Conservation (phyloP, 495 filamentous ascomycete genomes). For the Lineolata rhizophorae region DNA sequence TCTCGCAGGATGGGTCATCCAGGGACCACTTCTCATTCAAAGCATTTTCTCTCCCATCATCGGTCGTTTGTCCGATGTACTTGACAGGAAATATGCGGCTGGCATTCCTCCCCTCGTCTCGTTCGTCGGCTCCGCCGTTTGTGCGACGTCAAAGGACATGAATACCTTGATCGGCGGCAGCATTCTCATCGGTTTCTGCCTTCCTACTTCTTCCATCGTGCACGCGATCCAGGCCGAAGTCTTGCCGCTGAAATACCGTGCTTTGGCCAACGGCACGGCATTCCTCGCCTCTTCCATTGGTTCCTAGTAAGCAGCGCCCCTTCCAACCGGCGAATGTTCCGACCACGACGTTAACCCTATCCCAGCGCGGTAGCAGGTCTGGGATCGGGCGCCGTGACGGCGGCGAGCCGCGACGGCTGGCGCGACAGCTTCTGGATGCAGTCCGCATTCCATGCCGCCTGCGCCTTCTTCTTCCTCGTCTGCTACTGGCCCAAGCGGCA, state of each 20-base stretch:
- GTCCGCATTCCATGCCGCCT: slow-evolving; percentile 27
- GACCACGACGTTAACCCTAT: too few relatives aligned
- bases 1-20: background rate
- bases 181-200: slow-evolving; percentile 29
- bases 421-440: slow-evolving; percentile 37
- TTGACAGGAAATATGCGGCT: slow-evolving; percentile 29
- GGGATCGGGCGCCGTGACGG: slow-evolving; percentile 28
- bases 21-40: slow-evolving; percentile 8
- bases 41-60: slow-evolving; percentile 29
- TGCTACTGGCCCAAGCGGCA: slow-evolving; percentile 30
- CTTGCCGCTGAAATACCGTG: slow-evolving; percentile 29
- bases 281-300: slow-evolving; percentile 26
- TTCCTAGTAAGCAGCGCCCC: slow-evolving; percentile 10
- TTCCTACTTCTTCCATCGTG: slow-evolving; percentile 29
- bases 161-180: slow-evolving; percentile 30
- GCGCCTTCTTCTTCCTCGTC: slow-evolving; percentile 23
- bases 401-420: slow-evolving; percentile 24
- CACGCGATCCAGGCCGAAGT: slow-evolving; percentile 33
- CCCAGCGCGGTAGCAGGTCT: too few relatives aligned
- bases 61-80: slow-evolving; percentile 30
- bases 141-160: slow-evolving; percentile 31
- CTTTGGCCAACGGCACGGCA: slow-evolving; percentile 28
- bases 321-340: too few relatives aligned
- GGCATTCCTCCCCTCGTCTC: slow-evolving; percentile 27
- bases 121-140: slow-evolving; percentile 28